Percentiles rank a stretch among this genome's conserved stretches.
Conservation (phyloP, 306 rosid species). For the Medicago ruthenica region DNA sequence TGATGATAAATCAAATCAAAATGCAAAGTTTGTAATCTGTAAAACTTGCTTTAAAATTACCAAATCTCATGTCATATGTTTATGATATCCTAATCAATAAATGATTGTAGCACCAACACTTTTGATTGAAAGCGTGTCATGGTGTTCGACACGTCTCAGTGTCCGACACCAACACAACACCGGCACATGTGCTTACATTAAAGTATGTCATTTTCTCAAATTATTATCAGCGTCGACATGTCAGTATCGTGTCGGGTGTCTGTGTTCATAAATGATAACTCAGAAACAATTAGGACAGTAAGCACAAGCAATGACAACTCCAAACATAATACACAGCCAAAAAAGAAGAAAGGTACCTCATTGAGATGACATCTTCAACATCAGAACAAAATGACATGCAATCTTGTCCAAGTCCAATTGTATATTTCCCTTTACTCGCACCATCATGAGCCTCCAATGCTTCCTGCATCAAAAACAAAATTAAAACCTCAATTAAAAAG, state of each 20-base stretch:
- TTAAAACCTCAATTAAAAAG: conserved; percentile 22
- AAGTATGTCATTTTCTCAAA: background rate
- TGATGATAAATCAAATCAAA: conserved; percentile 6
- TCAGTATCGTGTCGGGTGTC: too few relatives aligned
- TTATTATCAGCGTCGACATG: too few relatives aligned
- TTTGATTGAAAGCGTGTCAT: too few relatives aligned
- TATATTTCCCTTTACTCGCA: conserved; percentile 93
- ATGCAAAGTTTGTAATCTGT: conserved; percentile 14
- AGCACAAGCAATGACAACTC: conserved; percentile 6
- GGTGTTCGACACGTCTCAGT: too few relatives aligned
- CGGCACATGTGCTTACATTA: background rate
- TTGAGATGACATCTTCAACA: conserved; percentile 95
- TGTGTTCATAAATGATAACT: too few relatives aligned
- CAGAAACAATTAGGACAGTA: background rate
- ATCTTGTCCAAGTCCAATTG: conserved; percentile 98
- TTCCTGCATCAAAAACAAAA: conserved; percentile 60
- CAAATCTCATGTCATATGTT: background rate
- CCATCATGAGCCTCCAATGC: conserved; percentile 97
- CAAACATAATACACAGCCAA: conserved; percentile 5
- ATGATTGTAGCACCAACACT: too few relatives aligned
- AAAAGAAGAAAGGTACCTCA: conserved; percentile 67
- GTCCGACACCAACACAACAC: background rate
- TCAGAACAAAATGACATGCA: conserved; percentile 97
- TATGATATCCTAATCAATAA: background rate
- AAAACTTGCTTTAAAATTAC: conserved; percentile 7